A percentile compares a stretch with the other conserved stretches of the same genome.
Conservation (phyloP, 2,329 filamentous ascomycete species). For the Colletotrichum trifolii region DNA sequence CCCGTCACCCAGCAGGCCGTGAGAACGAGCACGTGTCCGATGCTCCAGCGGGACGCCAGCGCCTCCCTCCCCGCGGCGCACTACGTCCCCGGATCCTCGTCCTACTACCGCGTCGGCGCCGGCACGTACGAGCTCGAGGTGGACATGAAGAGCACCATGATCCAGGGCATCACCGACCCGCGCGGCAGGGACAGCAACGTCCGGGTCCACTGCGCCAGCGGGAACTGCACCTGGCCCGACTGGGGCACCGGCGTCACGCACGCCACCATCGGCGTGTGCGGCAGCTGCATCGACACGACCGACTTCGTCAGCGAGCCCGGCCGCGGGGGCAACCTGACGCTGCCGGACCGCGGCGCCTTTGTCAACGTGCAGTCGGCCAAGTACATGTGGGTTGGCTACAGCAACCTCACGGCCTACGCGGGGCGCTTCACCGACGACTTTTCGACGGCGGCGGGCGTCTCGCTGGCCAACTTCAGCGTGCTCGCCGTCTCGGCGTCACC, state of each 20-base stretch:
- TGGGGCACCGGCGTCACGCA: slow-evolving; percentile 28
- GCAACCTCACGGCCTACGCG: slow-evolving; percentile 23
- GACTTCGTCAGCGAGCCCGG: slow-evolving; percentile 21
- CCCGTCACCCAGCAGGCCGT: slow-evolving; percentile 47
- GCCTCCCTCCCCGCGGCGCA: slow-evolving; percentile 15
- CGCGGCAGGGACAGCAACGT: slow-evolving; percentile 38
- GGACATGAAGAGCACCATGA: slow-evolving; percentile 46
- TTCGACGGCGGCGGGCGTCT: background rate
- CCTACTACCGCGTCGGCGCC: slow-evolving; percentile 38
- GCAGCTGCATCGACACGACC: slow-evolving; percentile 28
- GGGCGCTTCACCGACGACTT: slow-evolving; percentile 14
- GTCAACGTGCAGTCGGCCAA: slow-evolving; percentile 14
- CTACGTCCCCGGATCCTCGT: slow-evolving; percentile 36
- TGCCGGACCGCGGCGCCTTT: slow-evolving; percentile 13
- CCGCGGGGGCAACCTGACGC: slow-evolving; percentile 10
- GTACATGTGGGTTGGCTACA: slow-evolving; percentile 32
- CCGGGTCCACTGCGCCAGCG: slow-evolving; percentile 13
- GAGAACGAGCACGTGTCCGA: slow-evolving; percentile 35
- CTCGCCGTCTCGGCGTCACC: slow-evolving; percentile 17
- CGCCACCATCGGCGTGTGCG: slow-evolving; percentile 29
- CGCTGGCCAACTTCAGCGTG: slow-evolving; percentile 25
- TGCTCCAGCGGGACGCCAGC: background rate
- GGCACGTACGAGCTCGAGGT: slow-evolving; percentile 40
- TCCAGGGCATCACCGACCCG: slow-evolving; percentile 44
- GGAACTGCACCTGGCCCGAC: slow-evolving; percentile 30